These are phyloP conservation scores for Coemansia sp. DNA, from an alignment of 192 early-diverging fungal genomes.

Conservation along the genomic window DNA sequence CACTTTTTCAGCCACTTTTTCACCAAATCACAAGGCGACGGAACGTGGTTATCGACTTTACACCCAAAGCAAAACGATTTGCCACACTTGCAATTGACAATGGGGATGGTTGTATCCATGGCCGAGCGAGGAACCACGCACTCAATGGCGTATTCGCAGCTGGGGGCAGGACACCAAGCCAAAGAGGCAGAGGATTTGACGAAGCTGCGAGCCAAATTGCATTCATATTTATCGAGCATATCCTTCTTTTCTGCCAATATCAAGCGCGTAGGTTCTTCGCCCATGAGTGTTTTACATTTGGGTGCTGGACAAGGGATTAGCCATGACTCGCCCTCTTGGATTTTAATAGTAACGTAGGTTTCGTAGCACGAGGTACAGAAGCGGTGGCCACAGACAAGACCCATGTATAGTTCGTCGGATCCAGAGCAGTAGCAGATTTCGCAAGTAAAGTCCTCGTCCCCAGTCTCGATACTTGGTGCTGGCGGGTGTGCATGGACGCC, in stretches of 20 bases:
- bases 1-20: conserved; percentile 93
- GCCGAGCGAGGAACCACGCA: conserved; percentile 79
- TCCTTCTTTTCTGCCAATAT: conserved; percentile 58
- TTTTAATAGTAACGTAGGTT: conserved; percentile 83
- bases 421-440: conserved; percentile 83
- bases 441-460: conserved; percentile 70
- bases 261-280: conserved; percentile 76
- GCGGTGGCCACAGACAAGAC: conserved; percentile 82
- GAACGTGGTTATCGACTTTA: conserved; percentile 78
- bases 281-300: conserved; percentile 81
- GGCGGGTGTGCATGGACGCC: conserved; percentile 29
- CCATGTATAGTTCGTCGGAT: conserved; percentile 56
- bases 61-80: conserved; percentile 94
- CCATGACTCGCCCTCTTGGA: conserved; percentile 85
- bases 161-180: conserved; percentile 96
- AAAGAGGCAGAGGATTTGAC: conserved; percentile 85
- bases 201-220: conserved; percentile 79
- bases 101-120: conserved; percentile 80
- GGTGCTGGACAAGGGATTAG: conserved; percentile 82
- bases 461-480: conserved; percentile 23
- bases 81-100: conserved; percentile 83
- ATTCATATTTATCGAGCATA: conserved; percentile 65
- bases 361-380: conserved; percentile 90
- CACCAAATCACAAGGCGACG: conserved; percentile 84
- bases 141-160: conserved; percentile 94